Evolutionary conservation across 495 filamentous ascomycete species (phyloP), one percentile per base, ranked within the genome.

Genomic region (Parathielavia appendiculata): DNA sequence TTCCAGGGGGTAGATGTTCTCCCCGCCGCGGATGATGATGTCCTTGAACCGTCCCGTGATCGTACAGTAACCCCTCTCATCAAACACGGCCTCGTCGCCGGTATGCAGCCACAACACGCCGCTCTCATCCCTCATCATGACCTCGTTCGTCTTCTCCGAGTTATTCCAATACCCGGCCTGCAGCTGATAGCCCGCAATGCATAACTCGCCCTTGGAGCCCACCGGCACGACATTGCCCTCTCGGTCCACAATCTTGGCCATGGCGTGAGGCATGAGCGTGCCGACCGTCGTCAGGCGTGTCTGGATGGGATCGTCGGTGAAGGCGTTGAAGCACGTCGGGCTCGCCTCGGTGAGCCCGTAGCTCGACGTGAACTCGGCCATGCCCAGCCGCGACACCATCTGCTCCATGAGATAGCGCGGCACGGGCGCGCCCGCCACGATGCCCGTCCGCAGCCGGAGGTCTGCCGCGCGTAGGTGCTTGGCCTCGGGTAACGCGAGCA

Each of bases 281-380:
- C 86, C 86, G 0, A 88, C 86, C 0, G 85, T 89, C 1, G 75
- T 78, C 11, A 89, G 69, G 26, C 83, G 73, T 14, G 70, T 77
- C 43, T 79, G 70, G 38, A 89, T 79, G 7, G 80, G 77, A 60
- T 89, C 86, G 44, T 81, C 78, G 4, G 81, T 84, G 62, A 84
- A 81, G 13, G 86, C 83, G 63, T 87, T 89, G 73, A 88, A 88
- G 65, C 84, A 86, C 6, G 85, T 87, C 5, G 86, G 85, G 0
- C 79, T 83, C 13, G 85, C 82, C 72, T 89, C 86, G 1, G 86
- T 89, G n/a, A 89, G 78, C 16, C 84, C 86, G 61, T 88, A 89
- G 63, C 81, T 85, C 61, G 78, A 83, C 2, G 85, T 88, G 63
- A 85, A 86, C 68, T 87, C 83, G 5, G 69, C 75, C 83, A 88